Evolutionary conservation across 768 basidiomycete genomes (phyloP), one percentile per base, ranked within the genome.

Genomic region (Pleurotus platypus): DNA sequence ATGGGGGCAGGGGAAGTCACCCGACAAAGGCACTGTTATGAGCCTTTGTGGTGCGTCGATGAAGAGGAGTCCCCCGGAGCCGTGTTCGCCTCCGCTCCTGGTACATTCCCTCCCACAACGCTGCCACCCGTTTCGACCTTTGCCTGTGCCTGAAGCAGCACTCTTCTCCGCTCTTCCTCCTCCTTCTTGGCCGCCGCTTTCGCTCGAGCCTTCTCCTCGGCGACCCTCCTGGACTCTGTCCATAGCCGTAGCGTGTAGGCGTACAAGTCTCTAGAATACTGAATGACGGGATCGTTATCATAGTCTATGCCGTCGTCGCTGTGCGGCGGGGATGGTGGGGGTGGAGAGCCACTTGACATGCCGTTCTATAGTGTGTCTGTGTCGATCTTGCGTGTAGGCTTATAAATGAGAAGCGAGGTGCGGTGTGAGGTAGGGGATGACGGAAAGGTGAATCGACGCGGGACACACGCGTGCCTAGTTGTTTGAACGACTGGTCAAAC

Each of bases 161-260:
- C 18, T 45, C 26, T 54, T 49, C 27, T 39, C 26, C 49, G 24
- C 26, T 54, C 22, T 38, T 53, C 38, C 22, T 58, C 57, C 38
- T 58, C 50, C n/a, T 54, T 24, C 49, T 43, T 57, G 58, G 64
- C 64, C 48, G 58, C 55, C 43, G 64, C 61, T 57, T 69, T 70
- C 40, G 58, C 67, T 22, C 70, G 70, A 16, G 75, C 70, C 57
- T 69, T 71, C 64, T 85, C 81, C 64, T 86, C 86, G 39, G 79
- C 80, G 57, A 75, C 66, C 62, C 79, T 78, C 63, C 84, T 75
- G 4, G 85, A 85, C 65, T 88, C 84, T 50, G 81, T 80, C 86
- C 87, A 88, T 49, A 86, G 76, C 42, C 67, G 75, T 50, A 87
- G 77, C 26, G 87, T 89, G 59, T 87, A 88, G 56, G 85, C 77